phyloP scores from a whole-genome alignment of 208 protist species.

The Trypanosoma mega region DNA sequence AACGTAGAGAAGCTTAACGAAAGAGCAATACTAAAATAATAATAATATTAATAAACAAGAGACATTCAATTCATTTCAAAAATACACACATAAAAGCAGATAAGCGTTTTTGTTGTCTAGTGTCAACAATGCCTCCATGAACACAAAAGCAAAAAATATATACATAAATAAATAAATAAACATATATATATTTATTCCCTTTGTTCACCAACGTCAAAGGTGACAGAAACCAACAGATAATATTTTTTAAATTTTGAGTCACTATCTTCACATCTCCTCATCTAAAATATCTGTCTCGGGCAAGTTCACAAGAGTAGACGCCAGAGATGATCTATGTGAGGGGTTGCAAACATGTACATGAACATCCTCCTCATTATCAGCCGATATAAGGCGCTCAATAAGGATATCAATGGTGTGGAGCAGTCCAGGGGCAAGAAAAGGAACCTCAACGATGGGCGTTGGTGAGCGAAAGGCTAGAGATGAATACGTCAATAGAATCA shows the following conservation, averaged over 20 bases:
- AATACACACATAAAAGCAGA: no score
- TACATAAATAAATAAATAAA: neutral
- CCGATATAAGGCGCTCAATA: slow-evolving; percentile 60
- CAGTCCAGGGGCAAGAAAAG: slow-evolving; percentile 68
- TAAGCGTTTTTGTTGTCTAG: no score
- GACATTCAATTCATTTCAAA: neutral
- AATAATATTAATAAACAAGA: slow-evolving; percentile 11
- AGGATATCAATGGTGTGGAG: slow-evolving; percentile 55
- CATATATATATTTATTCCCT: neutral
- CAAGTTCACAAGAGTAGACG: slow-evolving; percentile 75
- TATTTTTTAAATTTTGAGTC: neutral
- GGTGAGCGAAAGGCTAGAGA: slow-evolving; percentile 54
- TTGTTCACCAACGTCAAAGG: no score
- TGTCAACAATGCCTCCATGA: no score
- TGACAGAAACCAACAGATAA: no score
- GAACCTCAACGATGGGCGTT: slow-evolving; percentile 44
- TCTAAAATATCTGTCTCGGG: slow-evolving; percentile 69
- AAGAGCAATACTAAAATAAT: neutral
- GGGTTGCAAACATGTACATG: slow-evolving; percentile 45
- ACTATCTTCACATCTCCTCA: slow-evolving; percentile 26
- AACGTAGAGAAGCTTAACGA: slow-evolving; percentile 2
- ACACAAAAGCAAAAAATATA: neutral
- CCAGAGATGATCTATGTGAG: slow-evolving; percentile 35
- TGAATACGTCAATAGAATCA: slow-evolving; percentile 60
- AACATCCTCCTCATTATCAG: slow-evolving; percentile 59